Percentiles rank a stretch among this genome's conserved stretches.
phyloP scores from a whole-genome alignment of 768 basidiomycete species.

The Boletales sp. region DNA sequence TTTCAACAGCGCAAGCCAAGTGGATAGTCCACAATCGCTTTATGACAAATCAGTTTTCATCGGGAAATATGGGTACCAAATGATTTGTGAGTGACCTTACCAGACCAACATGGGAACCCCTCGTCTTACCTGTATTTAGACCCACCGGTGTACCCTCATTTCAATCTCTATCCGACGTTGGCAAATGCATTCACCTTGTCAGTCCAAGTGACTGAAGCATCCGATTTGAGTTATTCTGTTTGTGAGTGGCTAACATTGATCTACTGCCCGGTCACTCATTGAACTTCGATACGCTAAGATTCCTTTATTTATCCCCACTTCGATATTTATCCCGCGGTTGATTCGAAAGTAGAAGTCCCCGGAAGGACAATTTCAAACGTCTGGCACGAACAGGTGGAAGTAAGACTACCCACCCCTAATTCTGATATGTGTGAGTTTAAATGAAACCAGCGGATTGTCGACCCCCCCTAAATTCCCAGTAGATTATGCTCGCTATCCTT shows the following conservation, averaged over 20 bases:
- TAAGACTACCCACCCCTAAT: slow-evolving; percentile 10
- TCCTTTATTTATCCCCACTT: slow-evolving; percentile 40
- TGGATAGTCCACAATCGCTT: not conserved
- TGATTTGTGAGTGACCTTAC: slow-evolving; percentile 26
- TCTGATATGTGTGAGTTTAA: slow-evolving; percentile 34
- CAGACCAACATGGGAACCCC: not conserved
- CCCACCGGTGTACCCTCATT: slow-evolving; percentile 27
- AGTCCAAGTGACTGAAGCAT: not conserved
- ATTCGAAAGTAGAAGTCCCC: slow-evolving; percentile 1
- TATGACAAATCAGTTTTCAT: slow-evolving; percentile 1
- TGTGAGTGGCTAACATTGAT: slow-evolving; percentile 12
- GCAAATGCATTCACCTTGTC: not conserved
- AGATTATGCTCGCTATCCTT: slow-evolving; percentile 43
- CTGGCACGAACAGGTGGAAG: slow-evolving; percentile 2
- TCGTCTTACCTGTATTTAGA: slow-evolving; percentile 13
- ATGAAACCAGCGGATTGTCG: too few relatives aligned
- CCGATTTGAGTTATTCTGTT: slow-evolving; percentile 21
- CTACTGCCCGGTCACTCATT: slow-evolving; percentile 4
- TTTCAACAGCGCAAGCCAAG: not conserved
- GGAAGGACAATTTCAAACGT: not conserved
- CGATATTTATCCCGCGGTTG: slow-evolving; percentile 35
- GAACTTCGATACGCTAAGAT: slow-evolving; percentile 29
- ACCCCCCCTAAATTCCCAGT: not conserved
- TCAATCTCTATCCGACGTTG: slow-evolving; percentile 31
- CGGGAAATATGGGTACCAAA: slow-evolving; percentile 22